Evolutionary conservation across 805 yeast genomes (phyloP), one percentile per base, ranked within the genome.

Genomic region (Jamesozyma rosinii): DNA sequence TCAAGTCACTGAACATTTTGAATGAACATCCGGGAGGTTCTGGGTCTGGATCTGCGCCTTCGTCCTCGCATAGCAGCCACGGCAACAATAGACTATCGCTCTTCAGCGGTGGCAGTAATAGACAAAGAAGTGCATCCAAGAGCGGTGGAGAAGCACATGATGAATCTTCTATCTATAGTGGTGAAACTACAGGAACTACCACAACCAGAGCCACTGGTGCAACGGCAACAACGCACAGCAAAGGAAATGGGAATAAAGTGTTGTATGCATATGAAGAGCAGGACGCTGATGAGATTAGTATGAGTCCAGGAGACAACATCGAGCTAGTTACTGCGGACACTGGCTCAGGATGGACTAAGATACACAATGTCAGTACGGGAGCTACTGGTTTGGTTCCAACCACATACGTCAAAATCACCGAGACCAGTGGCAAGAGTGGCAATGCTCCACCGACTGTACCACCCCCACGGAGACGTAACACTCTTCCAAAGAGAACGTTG

Each of bases 281-380:
- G 10, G 95, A 88, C 3, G 75, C 71, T 20, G 97, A 88, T 56
- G 97, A 92, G 64, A 67, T 79, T 1, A 61, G 76, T 1, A 66
- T 89, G 0, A 42, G 55, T 5, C 72, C 75, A 0, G 88, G 89
- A 10, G 94, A 83, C 26, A 54, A 60, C 1, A 64, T 89, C 34
- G 65, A 66, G 3, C 71, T 90, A 3, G 43, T 80, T 0, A 79
- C 75, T 40, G 66, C 67, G 1, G 97, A 92, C 58, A 89, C 85
- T 49, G 97, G 96, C 0, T 78, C 86, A 15, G 98, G 98, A 0
- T 90, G 98, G 98, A 83, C 95, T 1, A 64, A 67, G 51, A 77
- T 88, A 9, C 52, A 52, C n/a, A 68, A 70, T n/a, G 49, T 66
- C 2, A 56, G 60, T 19, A 73, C 74, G 4, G 77, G 76, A 0